phyloP scores from a whole-genome alignment of 2,329 filamentous ascomycete species.

The Beauveria sp. region DNA sequence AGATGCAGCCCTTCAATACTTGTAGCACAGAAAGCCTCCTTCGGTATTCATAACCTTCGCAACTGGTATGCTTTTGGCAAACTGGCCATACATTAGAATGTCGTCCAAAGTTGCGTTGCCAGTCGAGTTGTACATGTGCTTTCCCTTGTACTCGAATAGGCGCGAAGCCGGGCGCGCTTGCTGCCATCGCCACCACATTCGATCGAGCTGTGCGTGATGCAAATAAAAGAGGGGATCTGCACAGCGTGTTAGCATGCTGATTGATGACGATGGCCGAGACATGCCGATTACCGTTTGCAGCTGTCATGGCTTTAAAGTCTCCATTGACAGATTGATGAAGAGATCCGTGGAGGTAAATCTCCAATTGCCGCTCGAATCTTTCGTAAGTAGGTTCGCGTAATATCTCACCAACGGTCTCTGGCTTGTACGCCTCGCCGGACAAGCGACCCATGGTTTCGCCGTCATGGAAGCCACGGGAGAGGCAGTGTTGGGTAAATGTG shows the following conservation, averaged over 20 bases:
- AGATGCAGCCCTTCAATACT: background rate
- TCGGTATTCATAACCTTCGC: slow-evolving; percentile 6
- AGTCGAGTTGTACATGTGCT: slow-evolving; percentile 12
- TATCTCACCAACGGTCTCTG: slow-evolving; percentile 3
- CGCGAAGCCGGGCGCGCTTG: background rate
- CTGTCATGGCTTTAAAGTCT: slow-evolving; percentile 12
- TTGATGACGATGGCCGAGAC: background rate
- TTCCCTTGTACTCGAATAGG: slow-evolving; percentile 2
- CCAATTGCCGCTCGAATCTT: slow-evolving; percentile 1
- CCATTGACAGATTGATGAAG: slow-evolving; percentile 12
- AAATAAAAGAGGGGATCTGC: slow-evolving; percentile 12
- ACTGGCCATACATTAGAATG: slow-evolving; percentile 6
- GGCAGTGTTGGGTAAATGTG: slow-evolving; percentile 6
- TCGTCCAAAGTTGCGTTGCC: background rate
- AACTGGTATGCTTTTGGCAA: slow-evolving; percentile 1
- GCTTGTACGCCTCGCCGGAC: slow-evolving; percentile 3
- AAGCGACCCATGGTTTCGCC: background rate
- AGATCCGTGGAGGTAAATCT: slow-evolving; percentile 10
- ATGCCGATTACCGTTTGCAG: slow-evolving; percentile 10
- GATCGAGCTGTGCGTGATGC: slow-evolving; percentile 12
- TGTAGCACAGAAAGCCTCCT: slow-evolving; percentile 7
- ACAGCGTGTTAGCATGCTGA: background rate
- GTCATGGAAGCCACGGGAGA: slow-evolving; percentile 10
- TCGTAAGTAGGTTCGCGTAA: background rate
- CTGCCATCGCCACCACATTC: slow-evolving; percentile 14